Conservation (phyloP, 257 asterid species). For the Echium plantagineum region DNA sequence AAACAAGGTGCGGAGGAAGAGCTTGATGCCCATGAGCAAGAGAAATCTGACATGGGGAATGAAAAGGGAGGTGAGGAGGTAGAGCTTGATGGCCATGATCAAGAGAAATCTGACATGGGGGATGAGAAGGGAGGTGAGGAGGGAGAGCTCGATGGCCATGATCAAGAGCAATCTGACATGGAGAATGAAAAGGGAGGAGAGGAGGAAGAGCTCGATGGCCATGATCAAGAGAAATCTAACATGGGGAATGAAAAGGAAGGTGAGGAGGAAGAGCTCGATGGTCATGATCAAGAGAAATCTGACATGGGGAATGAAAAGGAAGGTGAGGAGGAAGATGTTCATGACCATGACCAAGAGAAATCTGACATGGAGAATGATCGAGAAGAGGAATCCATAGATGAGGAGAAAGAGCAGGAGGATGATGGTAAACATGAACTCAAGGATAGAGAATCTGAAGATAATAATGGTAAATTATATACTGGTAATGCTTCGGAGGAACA, state of each 20-base stretch:
- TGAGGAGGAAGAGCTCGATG: constrained; percentile 42
- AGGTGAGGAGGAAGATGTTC: constrained; percentile 36
- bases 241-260: constrained; percentile 34
- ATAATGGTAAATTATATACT: constrained; percentile 25
- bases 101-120: constrained; percentile 55
- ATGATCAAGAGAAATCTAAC: constrained; percentile 51
- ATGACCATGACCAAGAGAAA: constrained; percentile 55
- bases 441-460: constrained; percentile 37
- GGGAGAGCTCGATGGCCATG: constrained; percentile 42
- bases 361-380: constrained; percentile 39
- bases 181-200: constrained; percentile 36
- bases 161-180: constrained; percentile 46
- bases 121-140: constrained; percentile 32
- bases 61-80: constrained; percentile 36
- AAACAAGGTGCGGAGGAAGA: constrained; percentile 33
- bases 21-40: constrained; percentile 45
- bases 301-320: constrained; percentile 37
- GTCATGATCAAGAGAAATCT: constrained; percentile 47
- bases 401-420: constrained; percentile 28
- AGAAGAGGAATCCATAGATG: constrained; percentile 26
- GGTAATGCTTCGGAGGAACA: constrained; percentile 26
- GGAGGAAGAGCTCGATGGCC: constrained; percentile 44
- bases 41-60: constrained; percentile 44
- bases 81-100: constrained; percentile 42
- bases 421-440: constrained; percentile 38